Conservation (phyloP, 805 yeast genomes). For the Danielia reshetovae region DNA sequence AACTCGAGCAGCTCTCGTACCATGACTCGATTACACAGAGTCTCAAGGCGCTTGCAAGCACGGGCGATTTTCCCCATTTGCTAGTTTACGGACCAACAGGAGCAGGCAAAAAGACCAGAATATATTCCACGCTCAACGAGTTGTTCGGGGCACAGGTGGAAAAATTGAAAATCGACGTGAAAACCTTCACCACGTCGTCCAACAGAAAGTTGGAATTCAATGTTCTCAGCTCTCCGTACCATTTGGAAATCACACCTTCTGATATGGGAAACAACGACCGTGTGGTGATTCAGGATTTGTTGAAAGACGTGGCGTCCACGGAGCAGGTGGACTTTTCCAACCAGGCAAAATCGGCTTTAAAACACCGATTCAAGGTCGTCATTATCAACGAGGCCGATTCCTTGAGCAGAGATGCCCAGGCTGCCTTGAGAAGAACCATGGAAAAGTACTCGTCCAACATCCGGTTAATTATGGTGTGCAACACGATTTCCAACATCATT, state of each 20-base stretch:
- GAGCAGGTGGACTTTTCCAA: conserved; percentile 84
- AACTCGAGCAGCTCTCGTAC: conserved; percentile 59
- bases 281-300: conserved; percentile 87
- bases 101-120: conserved; percentile 94
- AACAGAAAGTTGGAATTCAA: conserved; percentile 84
- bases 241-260: conserved; percentile 91
- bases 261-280: conserved; percentile 97
- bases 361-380: conserved; percentile 69
- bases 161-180: conserved; percentile 79
- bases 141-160: conserved; percentile 82
- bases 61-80: conserved; percentile 91
- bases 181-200: conserved; percentile 71
- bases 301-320: conserved; percentile 92
- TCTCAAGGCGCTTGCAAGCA: conserved; percentile 53
- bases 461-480: conserved; percentile 79
- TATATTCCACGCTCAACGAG: conserved; percentile 71
- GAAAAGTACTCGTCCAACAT: conserved; percentile 88
- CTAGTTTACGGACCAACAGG: conserved; percentile 95
- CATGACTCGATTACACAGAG: conserved; percentile 63
- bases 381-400: conserved; percentile 90
- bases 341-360: conserved; percentile 35
- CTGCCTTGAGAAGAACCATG: conserved; percentile 94
- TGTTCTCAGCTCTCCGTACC: conserved; percentile 87
- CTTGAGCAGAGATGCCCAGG: conserved; percentile 88
- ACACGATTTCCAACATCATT: conserved; percentile 86